These are phyloP conservation scores for Cantharellus anzutake DNA, from an alignment of 768 basidiomycete genomes.

Conservation along the genomic window DNA sequence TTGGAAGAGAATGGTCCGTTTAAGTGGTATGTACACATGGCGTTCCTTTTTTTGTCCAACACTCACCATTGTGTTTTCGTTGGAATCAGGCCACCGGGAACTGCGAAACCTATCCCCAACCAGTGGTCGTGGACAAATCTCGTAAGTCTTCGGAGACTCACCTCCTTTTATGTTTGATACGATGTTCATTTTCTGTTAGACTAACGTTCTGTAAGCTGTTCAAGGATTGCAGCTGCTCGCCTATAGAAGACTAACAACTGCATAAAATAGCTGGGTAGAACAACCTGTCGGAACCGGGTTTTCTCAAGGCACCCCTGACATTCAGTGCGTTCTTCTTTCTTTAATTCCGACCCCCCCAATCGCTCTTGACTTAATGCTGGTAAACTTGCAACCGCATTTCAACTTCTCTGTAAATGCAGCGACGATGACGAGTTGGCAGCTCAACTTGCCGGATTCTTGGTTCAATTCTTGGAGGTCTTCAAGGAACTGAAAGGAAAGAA, in stretches of 20 bases:
- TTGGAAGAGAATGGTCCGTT: slow-evolving; percentile 2
- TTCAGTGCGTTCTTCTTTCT: slow-evolving; percentile 15
- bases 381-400: not conserved
- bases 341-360: not conserved
- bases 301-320: slow-evolving; percentile 48
- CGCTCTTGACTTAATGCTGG: not conserved
- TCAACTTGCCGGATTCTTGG: slow-evolving; percentile 39
- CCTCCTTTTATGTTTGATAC: not conserved
- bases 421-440: slow-evolving; percentile 35
- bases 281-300: slow-evolving; percentile 70
- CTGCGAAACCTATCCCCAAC: not conserved
- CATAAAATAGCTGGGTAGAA: slow-evolving; percentile 36
- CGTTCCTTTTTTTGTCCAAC: not conserved
- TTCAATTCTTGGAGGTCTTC: slow-evolving; percentile 62
- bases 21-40: not conserved
- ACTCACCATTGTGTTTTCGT: not conserved
- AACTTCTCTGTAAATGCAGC: slow-evolving; percentile 15
- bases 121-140: not conserved
- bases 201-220: too few species aligned
- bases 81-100: not conserved
- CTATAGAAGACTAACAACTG: slow-evolving; percentile 11
- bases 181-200: too few species aligned
- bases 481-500: slow-evolving; percentile 25
- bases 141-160: not conserved
- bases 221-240: too few species aligned